These are phyloP conservation scores for Setaria viridis DNA, from an alignment of 202 grass and related monocot genomes.

Conservation along the genomic window DNA sequence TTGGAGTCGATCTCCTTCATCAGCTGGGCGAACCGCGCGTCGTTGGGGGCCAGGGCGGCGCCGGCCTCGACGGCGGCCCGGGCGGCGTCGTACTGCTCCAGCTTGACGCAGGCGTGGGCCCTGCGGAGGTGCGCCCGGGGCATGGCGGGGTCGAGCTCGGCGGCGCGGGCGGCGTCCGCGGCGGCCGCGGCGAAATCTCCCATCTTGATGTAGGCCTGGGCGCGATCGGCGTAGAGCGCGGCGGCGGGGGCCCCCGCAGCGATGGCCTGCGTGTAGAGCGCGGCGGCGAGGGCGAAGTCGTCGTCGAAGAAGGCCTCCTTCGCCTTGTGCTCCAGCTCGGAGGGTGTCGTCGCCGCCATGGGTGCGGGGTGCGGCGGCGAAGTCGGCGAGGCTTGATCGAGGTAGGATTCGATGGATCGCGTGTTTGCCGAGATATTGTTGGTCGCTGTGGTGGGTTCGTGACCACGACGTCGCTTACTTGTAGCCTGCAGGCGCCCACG, in stretches of 20 bases:
- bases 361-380: background rate
- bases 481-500: background rate
- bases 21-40: conserved; percentile 11
- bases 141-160: conserved; percentile 48
- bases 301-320: conserved; percentile 70
- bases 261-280: conserved; percentile 74
- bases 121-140: conserved; percentile 20
- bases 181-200: conserved; percentile 49
- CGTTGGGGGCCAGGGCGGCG: conserved; percentile 15
- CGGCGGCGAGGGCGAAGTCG: conserved; percentile 57
- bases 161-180: conserved; percentile 31
- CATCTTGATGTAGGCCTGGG: conserved; percentile 64
- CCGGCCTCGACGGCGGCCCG: background rate
- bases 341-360: conserved; percentile 35
- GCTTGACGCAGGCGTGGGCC: conserved; percentile 22
- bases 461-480: conserved; percentile 10
- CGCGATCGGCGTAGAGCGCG: conserved; percentile 63
- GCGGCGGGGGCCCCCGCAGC: conserved; percentile 50
- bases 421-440: background rate
- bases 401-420: background rate
- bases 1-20: conserved; percentile 21
- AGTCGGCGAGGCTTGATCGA: background rate
- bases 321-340: conserved; percentile 59
- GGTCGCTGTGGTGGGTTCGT: background rate
- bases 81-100: conserved; percentile 22